A percentile compares a stretch with the other conserved stretches of the same genome.
Evolutionary conservation across 306 rosid genomes (phyloP).

Genomic region (Castanospermum australe): DNA sequence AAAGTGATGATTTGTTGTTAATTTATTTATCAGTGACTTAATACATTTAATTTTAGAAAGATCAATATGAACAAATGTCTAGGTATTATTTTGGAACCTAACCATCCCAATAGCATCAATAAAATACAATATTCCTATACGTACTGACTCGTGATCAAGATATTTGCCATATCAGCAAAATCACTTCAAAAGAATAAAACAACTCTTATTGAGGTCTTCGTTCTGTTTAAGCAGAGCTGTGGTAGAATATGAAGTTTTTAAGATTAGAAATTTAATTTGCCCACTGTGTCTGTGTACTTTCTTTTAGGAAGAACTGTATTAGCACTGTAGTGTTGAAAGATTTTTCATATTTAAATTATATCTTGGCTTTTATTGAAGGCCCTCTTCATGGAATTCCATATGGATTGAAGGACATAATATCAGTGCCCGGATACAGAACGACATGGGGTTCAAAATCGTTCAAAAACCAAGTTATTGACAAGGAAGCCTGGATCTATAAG

Average conservation of each 20-base stretch:
- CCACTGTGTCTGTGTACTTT: neutral
- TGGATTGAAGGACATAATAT: constrained; percentile 82
- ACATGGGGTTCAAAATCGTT: constrained; percentile 81
- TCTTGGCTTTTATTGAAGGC: constrained; percentile 41
- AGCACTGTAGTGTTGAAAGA: neutral
- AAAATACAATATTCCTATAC: neutral
- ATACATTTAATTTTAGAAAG: neutral
- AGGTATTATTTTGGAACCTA: neutral
- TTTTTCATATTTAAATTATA: neutral
- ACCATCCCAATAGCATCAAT: neutral
- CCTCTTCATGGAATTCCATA: constrained; percentile 86
- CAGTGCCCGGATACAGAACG: constrained; percentile 71
- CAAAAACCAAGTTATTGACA: constrained; percentile 62
- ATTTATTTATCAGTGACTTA: neutral
- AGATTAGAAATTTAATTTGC: constrained; percentile 10
- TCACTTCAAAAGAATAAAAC: neutral
- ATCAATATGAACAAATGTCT: neutral
- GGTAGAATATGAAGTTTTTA: neutral
- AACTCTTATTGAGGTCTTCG: neutral
- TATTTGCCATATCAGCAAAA: neutral
- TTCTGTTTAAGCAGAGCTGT: neutral
- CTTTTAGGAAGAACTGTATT: neutral
- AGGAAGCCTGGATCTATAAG: constrained; percentile 76
- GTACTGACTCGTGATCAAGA: neutral
- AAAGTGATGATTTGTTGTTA: neutral